These are phyloP conservation scores for Aspergillus persii DNA, from an alignment of 2,329 filamentous ascomycete species.

Conservation along the genomic window DNA sequence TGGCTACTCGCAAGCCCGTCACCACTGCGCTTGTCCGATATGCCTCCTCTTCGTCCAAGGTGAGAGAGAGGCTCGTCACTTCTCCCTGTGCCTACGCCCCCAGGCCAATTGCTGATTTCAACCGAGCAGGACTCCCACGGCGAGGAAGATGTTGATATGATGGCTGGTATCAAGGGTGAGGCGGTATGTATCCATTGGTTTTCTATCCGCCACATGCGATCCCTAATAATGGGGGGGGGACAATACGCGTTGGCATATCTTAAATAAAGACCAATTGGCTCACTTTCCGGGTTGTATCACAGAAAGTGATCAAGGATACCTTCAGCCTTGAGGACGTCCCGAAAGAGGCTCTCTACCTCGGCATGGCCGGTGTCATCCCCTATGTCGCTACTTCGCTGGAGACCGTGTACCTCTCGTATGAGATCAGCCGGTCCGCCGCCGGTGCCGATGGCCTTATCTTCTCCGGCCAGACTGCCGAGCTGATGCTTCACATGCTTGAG, in stretches of 20 bases:
- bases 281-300: constrained; percentile 5
- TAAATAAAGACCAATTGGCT: background rate
- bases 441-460: constrained; percentile 64
- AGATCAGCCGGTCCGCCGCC: constrained; percentile 67
- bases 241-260: background rate
- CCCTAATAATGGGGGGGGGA: background rate
- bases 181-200: constrained; percentile 51
- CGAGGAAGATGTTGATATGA: constrained; percentile 49
- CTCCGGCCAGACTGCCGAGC: constrained; percentile 67
- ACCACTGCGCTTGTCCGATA: constrained; percentile 51
- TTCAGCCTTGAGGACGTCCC: constrained; percentile 66
- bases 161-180: constrained; percentile 53
- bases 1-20: constrained; percentile 46
- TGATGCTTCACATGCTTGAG: constrained; percentile 72
- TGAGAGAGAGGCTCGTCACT: constrained; percentile 41
- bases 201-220: constrained; percentile 6
- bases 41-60: constrained; percentile 41
- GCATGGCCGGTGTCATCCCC: constrained; percentile 75
- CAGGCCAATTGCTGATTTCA: constrained; percentile 50
- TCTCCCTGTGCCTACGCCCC: background rate
- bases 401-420: constrained; percentile 78
- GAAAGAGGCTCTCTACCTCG: constrained; percentile 64
- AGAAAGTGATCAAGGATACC: constrained; percentile 67
- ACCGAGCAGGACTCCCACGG: constrained; percentile 38
- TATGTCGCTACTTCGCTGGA: constrained; percentile 81